These are phyloP conservation scores for Pulveroboletus frians DNA, from an alignment of 768 basidiomycete genomes.

Conservation along the genomic window DNA sequence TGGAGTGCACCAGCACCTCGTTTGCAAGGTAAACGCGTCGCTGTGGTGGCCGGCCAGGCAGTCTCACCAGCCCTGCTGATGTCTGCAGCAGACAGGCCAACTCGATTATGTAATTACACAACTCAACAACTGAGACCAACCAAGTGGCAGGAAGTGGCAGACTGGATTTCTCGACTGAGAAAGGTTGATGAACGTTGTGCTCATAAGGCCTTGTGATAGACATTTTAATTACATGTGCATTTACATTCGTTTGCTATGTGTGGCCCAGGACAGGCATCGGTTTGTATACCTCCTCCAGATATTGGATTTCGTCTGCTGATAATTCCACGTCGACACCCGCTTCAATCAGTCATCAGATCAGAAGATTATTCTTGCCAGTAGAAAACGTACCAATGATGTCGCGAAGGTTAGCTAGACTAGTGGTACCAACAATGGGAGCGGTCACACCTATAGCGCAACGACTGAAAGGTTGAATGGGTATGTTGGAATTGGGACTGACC, in stretches of 20 bases:
- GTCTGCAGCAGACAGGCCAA: background rate
- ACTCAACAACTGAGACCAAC: too few relatives aligned
- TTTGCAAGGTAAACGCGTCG: constrained; percentile 1
- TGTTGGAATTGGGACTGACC: constrained; percentile 12
- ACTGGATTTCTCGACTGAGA: background rate
- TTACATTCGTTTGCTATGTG: constrained; percentile 4
- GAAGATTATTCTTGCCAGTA: background rate
- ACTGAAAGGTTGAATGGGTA: background rate
- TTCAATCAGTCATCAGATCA: constrained; percentile 12
- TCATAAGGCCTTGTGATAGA: background rate
- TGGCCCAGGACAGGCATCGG: constrained; percentile 41
- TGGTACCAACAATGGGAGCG: constrained; percentile 44
- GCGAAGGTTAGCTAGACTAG: constrained; percentile 35
- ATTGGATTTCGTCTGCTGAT: constrained; percentile 44
- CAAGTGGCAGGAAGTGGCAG: background rate
- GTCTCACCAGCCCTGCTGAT: constrained; percentile 9
- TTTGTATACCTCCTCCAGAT: constrained; percentile 41
- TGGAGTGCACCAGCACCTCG: constrained; percentile 1
- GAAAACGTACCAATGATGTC: constrained; percentile 35
- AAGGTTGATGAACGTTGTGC: background rate
- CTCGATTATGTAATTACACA: constrained; percentile 15
- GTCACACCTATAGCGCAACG: constrained; percentile 25
- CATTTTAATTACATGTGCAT: background rate
- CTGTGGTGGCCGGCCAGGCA: constrained; percentile 2
- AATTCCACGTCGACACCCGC: constrained; percentile 39